phyloP scores from a whole-genome alignment of 169 alveolate species.

The Amoebophrya sp. region DNA sequence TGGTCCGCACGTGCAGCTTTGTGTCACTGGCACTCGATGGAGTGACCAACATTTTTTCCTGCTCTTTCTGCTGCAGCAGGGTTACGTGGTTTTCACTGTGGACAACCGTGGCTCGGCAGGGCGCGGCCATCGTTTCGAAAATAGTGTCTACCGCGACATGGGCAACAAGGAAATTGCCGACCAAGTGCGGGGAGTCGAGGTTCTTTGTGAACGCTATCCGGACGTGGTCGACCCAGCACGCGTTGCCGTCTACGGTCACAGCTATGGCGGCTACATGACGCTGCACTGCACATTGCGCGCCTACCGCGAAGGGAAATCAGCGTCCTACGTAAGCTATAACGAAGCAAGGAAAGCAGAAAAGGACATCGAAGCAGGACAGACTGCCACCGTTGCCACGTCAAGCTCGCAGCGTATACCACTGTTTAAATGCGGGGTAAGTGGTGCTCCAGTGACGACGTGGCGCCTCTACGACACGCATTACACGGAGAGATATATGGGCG shows the following conservation, averaged over 20 bases:
- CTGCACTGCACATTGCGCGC: not conserved
- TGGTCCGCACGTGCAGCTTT: slow-evolving; percentile 24
- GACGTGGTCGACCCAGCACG: not conserved
- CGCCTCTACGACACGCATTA: slow-evolving; percentile 13
- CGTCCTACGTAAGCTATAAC: not conserved
- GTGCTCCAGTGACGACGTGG: slow-evolving; percentile 16
- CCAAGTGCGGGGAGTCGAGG: not conserved
- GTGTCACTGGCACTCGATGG: slow-evolving; percentile 1
- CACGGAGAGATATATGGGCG: slow-evolving; percentile 8
- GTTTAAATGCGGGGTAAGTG: not conserved
- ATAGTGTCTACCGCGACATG: not conserved
- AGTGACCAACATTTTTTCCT: not conserved
- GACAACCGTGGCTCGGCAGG: not conserved
- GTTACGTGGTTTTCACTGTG: not conserved
- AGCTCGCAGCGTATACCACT: not conserved
- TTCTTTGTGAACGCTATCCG: not conserved
- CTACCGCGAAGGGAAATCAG: not conserved
- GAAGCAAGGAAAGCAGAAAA: no score
- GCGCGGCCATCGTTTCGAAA: not conserved
- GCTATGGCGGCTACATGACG: not conserved
- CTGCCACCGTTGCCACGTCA: not conserved
- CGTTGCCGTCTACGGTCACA: slow-evolving; percentile 20
- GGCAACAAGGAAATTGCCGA: not conserved
- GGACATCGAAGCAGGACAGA: not conserved
- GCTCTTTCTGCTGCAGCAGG: not conserved